Evolutionary conservation across 768 basidiomycete genomes (phyloP).

Genomic region (Trametes meyenii): DNA sequence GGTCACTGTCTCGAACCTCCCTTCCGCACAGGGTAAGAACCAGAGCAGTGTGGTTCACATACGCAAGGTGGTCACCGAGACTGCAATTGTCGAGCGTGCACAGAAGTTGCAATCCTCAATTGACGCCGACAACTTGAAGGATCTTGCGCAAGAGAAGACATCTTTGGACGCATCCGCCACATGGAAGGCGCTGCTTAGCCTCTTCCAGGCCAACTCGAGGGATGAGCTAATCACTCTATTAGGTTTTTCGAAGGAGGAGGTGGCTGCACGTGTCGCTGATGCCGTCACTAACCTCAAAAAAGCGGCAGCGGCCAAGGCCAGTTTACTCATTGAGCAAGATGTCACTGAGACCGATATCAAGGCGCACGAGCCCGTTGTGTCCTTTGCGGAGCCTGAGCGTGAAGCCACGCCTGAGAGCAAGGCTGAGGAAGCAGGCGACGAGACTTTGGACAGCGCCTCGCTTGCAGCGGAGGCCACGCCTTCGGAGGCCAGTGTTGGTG

Average conservation of each 20-base stretch:
- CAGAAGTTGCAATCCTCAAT: slow-evolving; percentile 64
- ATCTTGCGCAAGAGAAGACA: slow-evolving; percentile 68
- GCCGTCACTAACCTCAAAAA: slow-evolving; percentile 77
- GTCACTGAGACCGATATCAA: slow-evolving; percentile 40
- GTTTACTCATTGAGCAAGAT: slow-evolving; percentile 36
- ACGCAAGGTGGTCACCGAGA: slow-evolving; percentile 77
- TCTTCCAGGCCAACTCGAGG: slow-evolving; percentile 88
- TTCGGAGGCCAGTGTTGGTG: slow-evolving; percentile 72
- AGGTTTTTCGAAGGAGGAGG: slow-evolving; percentile 90
- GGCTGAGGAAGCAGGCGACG: slow-evolving; percentile 46
- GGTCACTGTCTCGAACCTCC: slow-evolving; percentile 76
- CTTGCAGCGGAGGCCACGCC: slow-evolving; percentile 61
- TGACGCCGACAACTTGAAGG: slow-evolving; percentile 56
- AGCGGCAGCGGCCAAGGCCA: slow-evolving; percentile 37
- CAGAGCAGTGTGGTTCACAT: slow-evolving; percentile 85
- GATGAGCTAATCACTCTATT: slow-evolving; percentile 89
- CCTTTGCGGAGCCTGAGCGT: slow-evolving; percentile 79
- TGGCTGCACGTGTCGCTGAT: slow-evolving; percentile 76
- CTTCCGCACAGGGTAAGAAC: slow-evolving; percentile 69
- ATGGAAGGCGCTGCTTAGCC: slow-evolving; percentile 87
- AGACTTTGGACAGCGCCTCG: slow-evolving; percentile 30
- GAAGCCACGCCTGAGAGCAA: slow-evolving; percentile 40
- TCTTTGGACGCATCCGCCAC: slow-evolving; percentile 47
- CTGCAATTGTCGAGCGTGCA: slow-evolving; percentile 72
- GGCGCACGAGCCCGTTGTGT: slow-evolving; percentile 75